Conservation (phyloP, 1,139 yeast species). For the Saccharomyces hybrid region DNA sequence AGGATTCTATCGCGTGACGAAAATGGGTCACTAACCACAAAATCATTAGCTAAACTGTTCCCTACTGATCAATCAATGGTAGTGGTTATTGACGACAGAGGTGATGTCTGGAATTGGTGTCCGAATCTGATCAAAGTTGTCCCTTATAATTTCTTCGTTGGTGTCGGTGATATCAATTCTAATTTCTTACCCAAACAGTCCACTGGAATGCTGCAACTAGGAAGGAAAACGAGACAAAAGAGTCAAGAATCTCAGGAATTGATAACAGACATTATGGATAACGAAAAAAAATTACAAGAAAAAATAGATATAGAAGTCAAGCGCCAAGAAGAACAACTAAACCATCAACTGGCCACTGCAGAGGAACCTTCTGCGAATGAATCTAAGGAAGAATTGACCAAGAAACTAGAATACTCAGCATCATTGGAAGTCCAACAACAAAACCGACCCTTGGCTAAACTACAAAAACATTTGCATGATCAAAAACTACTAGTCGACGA, state of each 20-base stretch:
- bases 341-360: conserved; percentile 19
- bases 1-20: conserved; percentile 90
- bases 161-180: conserved; percentile 95
- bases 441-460: conserved; percentile 75
- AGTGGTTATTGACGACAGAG: conserved; percentile 92
- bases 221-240: conserved; percentile 49
- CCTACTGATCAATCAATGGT: conserved; percentile 98
- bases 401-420: conserved; percentile 34
- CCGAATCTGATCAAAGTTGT: conserved; percentile 83
- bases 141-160: conserved; percentile 92
- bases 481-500: conserved; percentile 66
- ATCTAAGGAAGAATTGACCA: conserved; percentile 36
- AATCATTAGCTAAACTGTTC: conserved; percentile 77
- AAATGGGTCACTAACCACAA: conserved; percentile 85
- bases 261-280: conserved; percentile 30
- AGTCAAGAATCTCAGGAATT: conserved; percentile 30
- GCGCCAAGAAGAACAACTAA: conserved; percentile 28
- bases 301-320: conserved; percentile 32
- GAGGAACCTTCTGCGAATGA: conserved; percentile 25
- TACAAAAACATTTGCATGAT: conserved; percentile 67
- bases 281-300: conserved; percentile 27
- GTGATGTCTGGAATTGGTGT: conserved; percentile 99
- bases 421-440: conserved; percentile 35
- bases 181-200: conserved; percentile 76
- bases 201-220: conserved; percentile 63